A percentile compares a stretch with the other conserved stretches of the same genome.
Conservation (phyloP, 2,329 filamentous ascomycete species). For the Fusarium sp. region DNA sequence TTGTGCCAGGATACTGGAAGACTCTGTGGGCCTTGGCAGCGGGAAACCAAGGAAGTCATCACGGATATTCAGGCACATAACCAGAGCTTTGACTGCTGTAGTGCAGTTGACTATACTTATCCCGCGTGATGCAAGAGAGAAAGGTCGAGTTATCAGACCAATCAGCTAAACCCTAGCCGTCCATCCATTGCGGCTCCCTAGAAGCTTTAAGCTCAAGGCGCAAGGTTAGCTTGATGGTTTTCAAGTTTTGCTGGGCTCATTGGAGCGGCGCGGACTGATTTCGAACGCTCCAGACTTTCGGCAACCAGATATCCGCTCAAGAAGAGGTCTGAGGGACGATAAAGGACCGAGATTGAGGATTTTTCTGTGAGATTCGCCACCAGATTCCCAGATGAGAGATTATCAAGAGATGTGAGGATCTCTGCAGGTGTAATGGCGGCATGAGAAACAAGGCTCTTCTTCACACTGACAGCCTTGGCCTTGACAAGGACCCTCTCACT, state of each 20-base stretch:
- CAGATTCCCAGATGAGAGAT: background rate
- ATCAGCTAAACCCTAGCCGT: slow-evolving; percentile 11
- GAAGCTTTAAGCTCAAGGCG: slow-evolving; percentile 15
- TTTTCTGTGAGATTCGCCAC: slow-evolving; percentile 9
- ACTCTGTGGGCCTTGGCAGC: slow-evolving; percentile 28
- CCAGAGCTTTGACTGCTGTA: background rate
- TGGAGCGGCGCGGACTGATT: slow-evolving; percentile 22
- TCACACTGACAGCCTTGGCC: slow-evolving; percentile 3
- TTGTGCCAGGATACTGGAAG: slow-evolving; percentile 34
- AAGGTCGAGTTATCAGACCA: slow-evolving; percentile 10
- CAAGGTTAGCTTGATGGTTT: slow-evolving; percentile 23
- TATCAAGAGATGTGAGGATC: background rate
- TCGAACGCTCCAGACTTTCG: slow-evolving; percentile 40
- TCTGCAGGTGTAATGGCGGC: slow-evolving; percentile 15
- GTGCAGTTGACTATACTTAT: background rate
- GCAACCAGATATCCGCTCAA: slow-evolving; percentile 10
- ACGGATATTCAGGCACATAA: slow-evolving; percentile 28
- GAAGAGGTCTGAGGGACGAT: background rate
- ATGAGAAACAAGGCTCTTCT: slow-evolving; percentile 10
- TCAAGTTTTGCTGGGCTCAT: slow-evolving; percentile 19
- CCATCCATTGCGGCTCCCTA: slow-evolving; percentile 4
- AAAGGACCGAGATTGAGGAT: slow-evolving; percentile 11
- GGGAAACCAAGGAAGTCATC: slow-evolving; percentile 36
- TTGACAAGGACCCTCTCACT: slow-evolving; percentile 2
- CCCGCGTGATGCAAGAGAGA: slow-evolving; percentile 6